Evolutionary conservation across 345 rosid species (phyloP), one percentile per base, ranked within the genome.

Genomic region (Brassica juncea): DNA sequence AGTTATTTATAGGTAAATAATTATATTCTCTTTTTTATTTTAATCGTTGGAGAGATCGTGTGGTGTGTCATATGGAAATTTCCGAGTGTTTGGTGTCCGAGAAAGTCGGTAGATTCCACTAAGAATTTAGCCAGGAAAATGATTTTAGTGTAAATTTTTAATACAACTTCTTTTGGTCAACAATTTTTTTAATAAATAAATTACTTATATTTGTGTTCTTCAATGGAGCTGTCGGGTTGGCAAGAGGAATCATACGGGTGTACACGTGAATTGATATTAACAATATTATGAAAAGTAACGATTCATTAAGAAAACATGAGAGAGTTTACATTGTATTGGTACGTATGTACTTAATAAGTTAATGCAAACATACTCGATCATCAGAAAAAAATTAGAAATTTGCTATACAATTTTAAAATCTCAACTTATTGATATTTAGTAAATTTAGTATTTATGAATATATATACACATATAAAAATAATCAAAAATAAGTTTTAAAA

Each of bases 1-100:
- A 35, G 63, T 21, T 58, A 75, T 80, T 74, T 74, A 74, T 80
- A 74, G 60, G 72, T 31, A 15, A 3, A 63, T 42, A 1, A 0
- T 34, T 54, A 1, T n/a, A 10, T 1, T 25, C 4, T 57, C 14
- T 39, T 25, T 25, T 58, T 9, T 57, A 10, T 54, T 27, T 35
- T 57, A 55, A 19, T 52, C 7, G 63, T 32, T 34, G 47, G 70
- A 44, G 39, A 32, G 71, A 80, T 73, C 78, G 78, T 74, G 78
- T 35, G 83, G 64, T 80, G 72, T 70, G 79, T 71, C 83, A 70
- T 63, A 57, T 80, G 83, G 83, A 80, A 70, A 80, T 80, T 80
- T 80, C 83, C 60, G 35, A 12, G 83, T 70, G 83, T 74, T 80
- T 30, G 35, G n/a, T 74, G 14, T 14, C 83, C 83, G 72, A 61